Evolutionary conservation across 257 asterid genomes (phyloP).

Genomic region (Voacanga thouarsii): DNA sequence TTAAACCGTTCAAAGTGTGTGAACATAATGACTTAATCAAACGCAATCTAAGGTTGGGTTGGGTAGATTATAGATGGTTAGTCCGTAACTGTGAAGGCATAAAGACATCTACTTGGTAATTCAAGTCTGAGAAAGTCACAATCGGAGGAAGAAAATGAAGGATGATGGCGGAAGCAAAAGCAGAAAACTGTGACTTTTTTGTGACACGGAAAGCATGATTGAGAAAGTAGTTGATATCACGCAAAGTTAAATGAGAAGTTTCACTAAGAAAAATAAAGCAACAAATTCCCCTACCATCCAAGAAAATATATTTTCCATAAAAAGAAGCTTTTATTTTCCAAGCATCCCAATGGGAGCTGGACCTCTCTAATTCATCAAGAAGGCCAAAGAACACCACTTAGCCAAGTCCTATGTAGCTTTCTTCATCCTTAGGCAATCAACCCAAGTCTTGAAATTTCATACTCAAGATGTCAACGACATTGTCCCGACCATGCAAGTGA

Average conservation of each 20-base stretch:
- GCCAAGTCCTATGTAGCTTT: too few species aligned
- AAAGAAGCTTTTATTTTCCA: background rate
- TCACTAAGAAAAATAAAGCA: background rate
- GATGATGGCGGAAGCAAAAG: background rate
- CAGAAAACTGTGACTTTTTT: background rate
- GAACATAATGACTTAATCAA: slow-evolving; percentile 1
- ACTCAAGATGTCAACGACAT: background rate
- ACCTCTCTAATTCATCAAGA: background rate
- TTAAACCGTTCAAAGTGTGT: background rate
- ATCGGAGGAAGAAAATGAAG: slow-evolving; percentile 5
- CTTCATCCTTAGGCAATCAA: too few species aligned
- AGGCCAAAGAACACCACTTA: background rate
- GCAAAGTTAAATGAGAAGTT: background rate
- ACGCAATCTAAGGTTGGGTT: background rate
- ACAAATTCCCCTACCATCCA: background rate
- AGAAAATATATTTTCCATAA: background rate
- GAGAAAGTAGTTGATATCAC: slow-evolving; percentile 5
- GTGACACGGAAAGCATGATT: slow-evolving; percentile 7
- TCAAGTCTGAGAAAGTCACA: slow-evolving; percentile 1
- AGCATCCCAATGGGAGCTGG: slow-evolving; percentile 1
- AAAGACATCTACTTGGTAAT: background rate
- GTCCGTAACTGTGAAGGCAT: background rate
- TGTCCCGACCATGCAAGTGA: background rate
- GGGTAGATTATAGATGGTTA: background rate
- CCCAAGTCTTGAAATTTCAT: too few species aligned